Evolutionary conservation across 78 protist species (phyloP).

Genomic region (Monocercomonoides exilis): DNA sequence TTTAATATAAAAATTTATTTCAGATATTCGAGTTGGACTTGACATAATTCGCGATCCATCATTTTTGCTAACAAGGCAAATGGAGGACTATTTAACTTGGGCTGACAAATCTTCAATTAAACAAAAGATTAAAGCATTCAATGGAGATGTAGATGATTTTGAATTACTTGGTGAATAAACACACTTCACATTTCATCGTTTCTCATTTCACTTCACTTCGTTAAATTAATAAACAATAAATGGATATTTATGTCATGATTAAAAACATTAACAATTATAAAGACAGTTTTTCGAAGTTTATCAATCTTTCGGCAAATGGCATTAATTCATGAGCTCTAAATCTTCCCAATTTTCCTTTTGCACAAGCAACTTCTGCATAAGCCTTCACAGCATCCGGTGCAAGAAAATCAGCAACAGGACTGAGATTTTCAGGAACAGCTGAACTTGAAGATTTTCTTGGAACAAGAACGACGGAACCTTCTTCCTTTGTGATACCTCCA

Average conservation of each 20-base stretch:
- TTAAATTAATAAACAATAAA: constrained; percentile 36
- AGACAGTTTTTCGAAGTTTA: not conserved
- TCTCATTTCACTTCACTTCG: too few species aligned
- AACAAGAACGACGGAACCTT: not conserved
- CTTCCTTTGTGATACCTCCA: not conserved
- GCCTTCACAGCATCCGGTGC: not conserved
- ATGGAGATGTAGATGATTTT: constrained; percentile 63
- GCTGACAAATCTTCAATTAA: constrained; percentile 62
- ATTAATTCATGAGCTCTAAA: constrained; percentile 18
- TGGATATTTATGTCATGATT: constrained; percentile 32
- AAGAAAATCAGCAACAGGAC: not conserved
- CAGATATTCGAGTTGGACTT: constrained; percentile 65
- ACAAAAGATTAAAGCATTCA: constrained; percentile 51
- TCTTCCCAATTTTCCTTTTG: constrained; percentile 11
- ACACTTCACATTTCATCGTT: too few species aligned
- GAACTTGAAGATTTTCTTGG: not conserved
- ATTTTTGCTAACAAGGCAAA: constrained; percentile 61
- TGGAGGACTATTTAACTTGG: constrained; percentile 77
- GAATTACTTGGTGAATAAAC: constrained; percentile 30
- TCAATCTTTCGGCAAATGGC: not conserved
- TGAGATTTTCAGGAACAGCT: not conserved
- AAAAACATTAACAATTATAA: not conserved
- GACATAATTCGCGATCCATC: constrained; percentile 74
- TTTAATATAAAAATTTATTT: not conserved
- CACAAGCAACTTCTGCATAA: constrained; percentile 4